Evolutionary conservation across 1,139 yeast species (phyloP), one percentile per base, ranked within the genome.

Genomic region (Wickerhamomyces sp.): DNA sequence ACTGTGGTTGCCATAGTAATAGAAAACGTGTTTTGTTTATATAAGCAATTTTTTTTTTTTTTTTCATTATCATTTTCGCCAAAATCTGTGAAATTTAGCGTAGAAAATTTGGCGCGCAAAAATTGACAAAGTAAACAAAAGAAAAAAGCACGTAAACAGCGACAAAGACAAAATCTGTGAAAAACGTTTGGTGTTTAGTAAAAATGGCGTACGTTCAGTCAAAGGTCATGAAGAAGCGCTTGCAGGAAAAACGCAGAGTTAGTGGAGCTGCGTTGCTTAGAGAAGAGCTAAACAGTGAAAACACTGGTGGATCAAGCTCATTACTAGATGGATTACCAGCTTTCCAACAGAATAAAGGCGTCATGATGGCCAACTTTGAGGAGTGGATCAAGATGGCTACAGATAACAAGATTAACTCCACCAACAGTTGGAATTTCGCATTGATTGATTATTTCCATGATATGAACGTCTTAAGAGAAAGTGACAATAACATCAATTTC

Each of bases 371-470:
- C 9, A 88, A 62, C 38, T 62, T 61, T 28, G 66, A 62, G 25
- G 56, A 56, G 35, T 62, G 67, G 67, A 61, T 62, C 42, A 51
- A 57, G 41, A 48, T 62, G 58, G 64, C 65, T 7, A 60, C 65
- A 0, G 65, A 62, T 40, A 62, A 62, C 39, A 83, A 82, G 58
- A 79, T 82, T 59, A 81, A 81, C 35, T 67, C 79, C 2, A 73
- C 76, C 39, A 81, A 81, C 52, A 74, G 69, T 46, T 85, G 95
- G 96, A 84, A 85, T 51, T 81, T 87, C 56, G 94, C 90, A 0
- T 70, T 90, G 58, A 90, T 90, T 55, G 97, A 89, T 56, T 90
- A 85, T 57, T 86, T 87, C 56, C 87, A 81, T 48, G 88, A 81
- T 47, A 64, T 81, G 67, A 66, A 78, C 29, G 74, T 85, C 35